Conservation (phyloP, 2,329 filamentous ascomycete genomes). For the Aspergillus eucalypticola region DNA sequence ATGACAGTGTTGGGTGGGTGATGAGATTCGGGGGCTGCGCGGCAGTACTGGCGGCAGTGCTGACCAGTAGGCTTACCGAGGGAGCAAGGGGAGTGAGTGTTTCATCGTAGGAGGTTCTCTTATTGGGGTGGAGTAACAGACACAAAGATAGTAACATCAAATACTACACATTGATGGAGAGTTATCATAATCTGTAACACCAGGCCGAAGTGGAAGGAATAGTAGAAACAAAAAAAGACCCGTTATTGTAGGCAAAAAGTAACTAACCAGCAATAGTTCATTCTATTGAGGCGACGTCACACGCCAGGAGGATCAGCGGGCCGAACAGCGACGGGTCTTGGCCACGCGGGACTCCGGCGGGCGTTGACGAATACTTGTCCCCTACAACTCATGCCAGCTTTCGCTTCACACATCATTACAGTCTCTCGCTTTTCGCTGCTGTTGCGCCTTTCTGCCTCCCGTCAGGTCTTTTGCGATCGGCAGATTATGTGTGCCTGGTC, state of each 20-base stretch:
- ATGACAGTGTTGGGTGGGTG: slow-evolving; percentile 84
- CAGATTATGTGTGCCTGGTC: slow-evolving; percentile 40
- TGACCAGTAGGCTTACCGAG: slow-evolving; percentile 69
- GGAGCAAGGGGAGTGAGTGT: slow-evolving; percentile 38
- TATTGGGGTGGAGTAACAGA: not conserved
- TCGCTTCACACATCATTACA: slow-evolving; percentile 1
- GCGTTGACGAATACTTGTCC: slow-evolving; percentile 11
- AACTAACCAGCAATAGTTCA: not conserved
- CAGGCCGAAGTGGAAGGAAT: not conserved
- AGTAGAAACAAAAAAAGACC: not conserved
- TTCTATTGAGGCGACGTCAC: not conserved
- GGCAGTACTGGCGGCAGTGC: slow-evolving; percentile 73
- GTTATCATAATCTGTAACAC: too few species aligned
- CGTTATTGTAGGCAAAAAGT: not conserved
- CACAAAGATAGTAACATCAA: not conserved
- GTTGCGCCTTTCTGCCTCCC: slow-evolving; percentile 3
- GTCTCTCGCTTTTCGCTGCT: not conserved
- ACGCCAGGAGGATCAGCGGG: slow-evolving; percentile 5
- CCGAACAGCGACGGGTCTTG: slow-evolving; percentile 6
- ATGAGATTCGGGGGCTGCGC: slow-evolving; percentile 79
- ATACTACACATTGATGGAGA: not conserved
- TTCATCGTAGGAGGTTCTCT: not conserved
- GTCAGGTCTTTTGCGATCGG: slow-evolving; percentile 11
- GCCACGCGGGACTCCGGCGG: slow-evolving; percentile 5
- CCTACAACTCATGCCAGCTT: slow-evolving; percentile 1